Conservation (phyloP, 306 rosid species). For the Prunus campanulata region DNA sequence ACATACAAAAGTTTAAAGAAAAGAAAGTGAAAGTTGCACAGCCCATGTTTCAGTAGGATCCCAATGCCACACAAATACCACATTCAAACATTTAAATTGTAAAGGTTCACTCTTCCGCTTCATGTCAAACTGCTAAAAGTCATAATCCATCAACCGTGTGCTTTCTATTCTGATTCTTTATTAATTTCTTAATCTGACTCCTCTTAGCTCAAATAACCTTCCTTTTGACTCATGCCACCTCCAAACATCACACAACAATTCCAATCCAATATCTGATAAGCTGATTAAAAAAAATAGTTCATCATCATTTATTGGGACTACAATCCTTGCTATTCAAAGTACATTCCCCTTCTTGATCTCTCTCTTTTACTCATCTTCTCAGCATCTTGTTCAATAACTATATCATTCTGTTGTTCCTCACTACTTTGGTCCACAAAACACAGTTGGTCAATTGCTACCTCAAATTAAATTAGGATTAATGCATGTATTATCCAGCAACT, state of each 20-base stretch:
- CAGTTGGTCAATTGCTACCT: background rate
- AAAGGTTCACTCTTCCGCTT: background rate
- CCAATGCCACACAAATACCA: background rate
- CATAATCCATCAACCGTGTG: background rate
- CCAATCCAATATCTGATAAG: background rate
- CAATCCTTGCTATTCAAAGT: background rate
- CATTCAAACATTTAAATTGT: background rate
- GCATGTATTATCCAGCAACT: background rate
- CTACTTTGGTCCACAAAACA: background rate
- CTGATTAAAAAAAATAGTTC: background rate
- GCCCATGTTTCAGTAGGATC: background rate
- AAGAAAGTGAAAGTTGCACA: background rate
- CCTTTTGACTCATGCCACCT: background rate
- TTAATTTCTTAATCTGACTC: background rate
- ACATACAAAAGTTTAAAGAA: background rate
- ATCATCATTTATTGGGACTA: background rate
- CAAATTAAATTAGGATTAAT: background rate
- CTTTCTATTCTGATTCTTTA: background rate
- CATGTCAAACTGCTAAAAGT: background rate
- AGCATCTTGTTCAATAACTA: background rate
- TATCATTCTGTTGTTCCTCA: background rate
- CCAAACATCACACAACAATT: background rate
- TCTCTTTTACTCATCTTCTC: background rate
- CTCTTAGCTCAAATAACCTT: background rate
- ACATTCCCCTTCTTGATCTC: background rate